Percentiles rank a stretch among this genome's conserved stretches.
phyloP scores from a whole-genome alignment of 345 rosid genomes.

The Rhizophora mangle region DNA sequence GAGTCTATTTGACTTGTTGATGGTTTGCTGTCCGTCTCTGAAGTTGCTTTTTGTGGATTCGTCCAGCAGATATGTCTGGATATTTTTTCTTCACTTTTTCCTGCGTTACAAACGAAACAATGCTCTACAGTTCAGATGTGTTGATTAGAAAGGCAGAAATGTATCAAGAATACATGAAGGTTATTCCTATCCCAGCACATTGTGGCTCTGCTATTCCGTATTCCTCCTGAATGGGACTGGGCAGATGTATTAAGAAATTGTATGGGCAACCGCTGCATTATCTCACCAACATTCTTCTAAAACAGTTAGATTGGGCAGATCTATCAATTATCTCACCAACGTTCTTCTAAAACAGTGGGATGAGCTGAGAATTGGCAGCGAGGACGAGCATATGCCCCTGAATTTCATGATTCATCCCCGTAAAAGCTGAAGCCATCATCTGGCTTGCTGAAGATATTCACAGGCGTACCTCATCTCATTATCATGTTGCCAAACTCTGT shows the following conservation, averaged over 20 bases:
- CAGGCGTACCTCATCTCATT: constrained; percentile 58
- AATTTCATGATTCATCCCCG: constrained; percentile 66
- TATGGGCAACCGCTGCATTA: constrained; percentile 89
- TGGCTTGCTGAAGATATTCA: constrained; percentile 87
- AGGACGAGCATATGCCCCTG: constrained; percentile 46
- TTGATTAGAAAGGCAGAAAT: constrained; percentile 54
- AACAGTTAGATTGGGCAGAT: constrained; percentile 56
- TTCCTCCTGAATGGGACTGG: constrained; percentile 68
- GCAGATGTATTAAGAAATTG: constrained; percentile 62
- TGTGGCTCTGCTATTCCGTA: constrained; percentile 81
- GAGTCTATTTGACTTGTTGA: no score
- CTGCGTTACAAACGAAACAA: neutral
- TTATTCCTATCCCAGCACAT: constrained; percentile 47
- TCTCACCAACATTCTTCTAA: constrained; percentile 66
- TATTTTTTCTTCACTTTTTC: neutral
- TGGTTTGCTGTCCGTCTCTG: no score
- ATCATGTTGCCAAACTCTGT: constrained; percentile 67
- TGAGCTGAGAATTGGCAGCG: constrained; percentile 48
- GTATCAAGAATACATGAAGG: constrained; percentile 87
- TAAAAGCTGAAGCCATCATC: constrained; percentile 77
- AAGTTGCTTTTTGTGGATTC: neutral
- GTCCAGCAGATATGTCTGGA: neutral
- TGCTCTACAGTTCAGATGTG: constrained; percentile 29
- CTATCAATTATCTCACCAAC: constrained; percentile 82
- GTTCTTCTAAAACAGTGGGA: constrained; percentile 68